Evolutionary conservation across 352 stramenopile genomes (phyloP), one percentile per base, ranked within the genome.

Genomic region (Stephanocyclus meneghinianus): DNA sequence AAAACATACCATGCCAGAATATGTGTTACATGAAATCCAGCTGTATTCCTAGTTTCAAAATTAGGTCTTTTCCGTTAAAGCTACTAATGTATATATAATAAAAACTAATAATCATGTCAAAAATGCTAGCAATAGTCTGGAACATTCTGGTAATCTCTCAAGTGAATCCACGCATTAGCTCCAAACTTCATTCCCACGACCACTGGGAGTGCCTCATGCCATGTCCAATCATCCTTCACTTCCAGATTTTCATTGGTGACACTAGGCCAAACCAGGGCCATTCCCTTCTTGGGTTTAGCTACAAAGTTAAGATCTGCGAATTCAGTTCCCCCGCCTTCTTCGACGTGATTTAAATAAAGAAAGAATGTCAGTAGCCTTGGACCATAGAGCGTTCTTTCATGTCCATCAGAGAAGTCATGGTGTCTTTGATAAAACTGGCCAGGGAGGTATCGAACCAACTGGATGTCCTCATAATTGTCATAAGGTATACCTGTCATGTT

Each of bases 151-250:
- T 84, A 92, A 62, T 93, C 74, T 45, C 89, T 72, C 2, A 90
- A 42, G 73, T 94, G 90, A 78, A 93, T 87, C 91, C 91, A 95
- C 5, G 75, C 77, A 78, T 95, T 95, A 2, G 90, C 89, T 13
- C 80, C 91, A 74, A 86, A 93, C 53, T 95, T 95, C 11, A 88
- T 59, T 2, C 87, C 87, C 56, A 82, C 62, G 1, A 65, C 59
- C 8, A 91, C 86, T 18, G 84, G 62, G 16, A 87, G 47, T 15
- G 87, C 87, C 62, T 88, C 60, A 60, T 92, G 87, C 50, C 45
- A 71, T 4, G 87, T 92, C 68, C 86, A 78, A 32, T 65, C 71
- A 69, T 93, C 87, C 11, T 78, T 64, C 10, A 26, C 42, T 18
- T 61, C 42, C 5, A 63, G 16, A 55, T 90, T 63, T 11, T 79